Evolutionary conservation across 2,329 filamentous ascomycete genomes (phyloP).

Genomic region (Oidium heveae): DNA sequence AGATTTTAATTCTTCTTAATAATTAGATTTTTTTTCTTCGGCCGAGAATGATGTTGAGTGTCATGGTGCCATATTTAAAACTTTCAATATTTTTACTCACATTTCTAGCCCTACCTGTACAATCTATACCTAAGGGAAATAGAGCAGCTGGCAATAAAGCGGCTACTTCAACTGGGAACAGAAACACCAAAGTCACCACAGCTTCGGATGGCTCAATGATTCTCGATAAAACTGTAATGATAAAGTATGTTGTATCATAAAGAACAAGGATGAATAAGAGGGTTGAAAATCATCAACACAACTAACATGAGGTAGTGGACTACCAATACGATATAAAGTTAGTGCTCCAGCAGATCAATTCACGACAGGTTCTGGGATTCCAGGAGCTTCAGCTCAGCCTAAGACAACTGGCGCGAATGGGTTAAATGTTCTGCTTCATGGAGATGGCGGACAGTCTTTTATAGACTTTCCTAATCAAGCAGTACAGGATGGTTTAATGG

Average conservation of each 20-base stretch:
- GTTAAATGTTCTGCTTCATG: conserved; percentile 31
- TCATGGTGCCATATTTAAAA: neutral
- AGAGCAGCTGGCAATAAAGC: conserved; percentile 1
- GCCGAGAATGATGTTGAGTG: too few species aligned
- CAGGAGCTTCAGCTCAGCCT: conserved; percentile 17
- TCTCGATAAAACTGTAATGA: conserved; percentile 25
- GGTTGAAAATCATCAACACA: too few species aligned
- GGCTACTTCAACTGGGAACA: conserved; percentile 2
- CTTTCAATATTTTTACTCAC: neutral
- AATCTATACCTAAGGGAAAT: neutral
- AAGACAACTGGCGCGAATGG: conserved; percentile 18
- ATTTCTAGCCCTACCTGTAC: neutral
- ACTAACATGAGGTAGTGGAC: conserved; percentile 16
- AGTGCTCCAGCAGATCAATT: conserved; percentile 28
- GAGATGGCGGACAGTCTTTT: conserved; percentile 35
- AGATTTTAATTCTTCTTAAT: too few species aligned
- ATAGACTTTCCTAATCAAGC: conserved; percentile 60
- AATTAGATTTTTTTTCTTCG: too few species aligned
- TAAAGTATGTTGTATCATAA: conserved; percentile 20
- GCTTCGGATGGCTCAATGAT: conserved; percentile 30
- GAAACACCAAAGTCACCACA: conserved; percentile 3
- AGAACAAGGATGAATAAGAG: neutral
- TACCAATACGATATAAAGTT: conserved; percentile 29
- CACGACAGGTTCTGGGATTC: conserved; percentile 22
- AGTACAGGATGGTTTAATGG: conserved; percentile 51